A percentile compares a stretch with the other conserved stretches of the same genome.
Evolutionary conservation across 257 asterid species (phyloP).

Genomic region (Capsicum pubescens): DNA sequence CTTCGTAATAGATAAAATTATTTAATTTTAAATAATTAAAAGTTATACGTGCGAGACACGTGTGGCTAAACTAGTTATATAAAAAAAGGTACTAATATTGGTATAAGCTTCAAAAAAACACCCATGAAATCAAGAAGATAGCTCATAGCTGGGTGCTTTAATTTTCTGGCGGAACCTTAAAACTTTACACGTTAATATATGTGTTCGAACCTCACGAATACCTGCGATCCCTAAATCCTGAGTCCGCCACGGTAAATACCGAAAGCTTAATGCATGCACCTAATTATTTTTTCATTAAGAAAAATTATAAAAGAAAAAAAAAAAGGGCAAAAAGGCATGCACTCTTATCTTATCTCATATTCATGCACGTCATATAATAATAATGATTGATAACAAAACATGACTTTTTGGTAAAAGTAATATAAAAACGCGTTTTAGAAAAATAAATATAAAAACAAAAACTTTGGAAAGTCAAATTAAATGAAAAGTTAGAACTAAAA

Average conservation of each 20-base stretch:
- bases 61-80: too few species aligned
- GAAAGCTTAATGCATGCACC: not conserved
- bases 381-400: constrained; percentile 22
- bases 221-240: too few species aligned
- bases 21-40: too few species aligned
- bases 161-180: too few species aligned
- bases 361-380: not conserved
- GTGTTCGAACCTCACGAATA: too few species aligned
- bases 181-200: too few species aligned
- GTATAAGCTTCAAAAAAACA: too few species aligned
- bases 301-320: not conserved
- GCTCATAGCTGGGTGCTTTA: too few species aligned
- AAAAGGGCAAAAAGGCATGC: not conserved
- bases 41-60: too few species aligned
- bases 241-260: not conserved
- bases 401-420: not conserved
- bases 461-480: constrained; percentile 10
- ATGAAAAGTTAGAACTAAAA: not conserved
- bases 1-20: too few species aligned
- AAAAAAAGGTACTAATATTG: too few species aligned
- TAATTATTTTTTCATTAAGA: not conserved
- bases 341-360: constrained; percentile 1
- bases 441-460: not conserved
- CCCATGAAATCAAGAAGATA: too few species aligned
- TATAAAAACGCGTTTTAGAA: constrained; percentile 25